These are phyloP conservation scores for Verticillium dahliae DNA, from an alignment of 2,329 filamentous ascomycete genomes.

Conservation along the genomic window DNA sequence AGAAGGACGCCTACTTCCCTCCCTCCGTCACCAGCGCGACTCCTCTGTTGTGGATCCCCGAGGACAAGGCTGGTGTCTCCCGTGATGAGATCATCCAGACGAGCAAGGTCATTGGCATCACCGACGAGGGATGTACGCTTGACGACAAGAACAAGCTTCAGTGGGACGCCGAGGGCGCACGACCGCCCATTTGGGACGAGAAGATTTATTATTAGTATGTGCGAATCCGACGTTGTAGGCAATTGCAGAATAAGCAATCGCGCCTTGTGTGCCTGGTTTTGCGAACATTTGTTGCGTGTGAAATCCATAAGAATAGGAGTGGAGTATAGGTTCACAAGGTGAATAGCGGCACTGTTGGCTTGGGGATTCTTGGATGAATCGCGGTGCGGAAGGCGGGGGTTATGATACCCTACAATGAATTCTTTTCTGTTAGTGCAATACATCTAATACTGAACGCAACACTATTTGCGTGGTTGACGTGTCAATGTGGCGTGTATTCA, in stretches of 20 bases:
- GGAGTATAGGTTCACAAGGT: neutral
- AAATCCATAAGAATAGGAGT: neutral
- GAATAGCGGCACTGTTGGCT: neutral
- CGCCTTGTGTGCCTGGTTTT: neutral
- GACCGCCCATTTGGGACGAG: constrained; percentile 37
- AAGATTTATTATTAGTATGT: constrained; percentile 34
- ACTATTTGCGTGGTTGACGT: neutral
- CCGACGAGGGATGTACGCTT: constrained; percentile 67
- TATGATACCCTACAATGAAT: neutral
- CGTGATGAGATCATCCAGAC: constrained; percentile 72
- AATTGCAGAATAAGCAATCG: neutral
- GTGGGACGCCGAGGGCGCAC: constrained; percentile 33
- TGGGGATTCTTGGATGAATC: neutral
- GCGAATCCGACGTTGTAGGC: neutral
- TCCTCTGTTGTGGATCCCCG: constrained; percentile 79
- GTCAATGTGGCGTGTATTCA: neutral
- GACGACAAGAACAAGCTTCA: constrained; percentile 53
- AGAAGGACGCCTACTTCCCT: constrained; percentile 66
- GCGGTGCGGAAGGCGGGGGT: neutral
- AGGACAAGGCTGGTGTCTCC: constrained; percentile 67
- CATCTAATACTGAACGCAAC: neutral
- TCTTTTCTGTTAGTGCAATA: neutral
- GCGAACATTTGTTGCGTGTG: neutral
- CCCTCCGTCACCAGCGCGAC: constrained; percentile 57
- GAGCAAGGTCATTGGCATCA: constrained; percentile 66